Percentiles rank a stretch among this genome's conserved stretches.
phyloP scores from a whole-genome alignment of 306 rosid species.

The Adenanthera pavonina region DNA sequence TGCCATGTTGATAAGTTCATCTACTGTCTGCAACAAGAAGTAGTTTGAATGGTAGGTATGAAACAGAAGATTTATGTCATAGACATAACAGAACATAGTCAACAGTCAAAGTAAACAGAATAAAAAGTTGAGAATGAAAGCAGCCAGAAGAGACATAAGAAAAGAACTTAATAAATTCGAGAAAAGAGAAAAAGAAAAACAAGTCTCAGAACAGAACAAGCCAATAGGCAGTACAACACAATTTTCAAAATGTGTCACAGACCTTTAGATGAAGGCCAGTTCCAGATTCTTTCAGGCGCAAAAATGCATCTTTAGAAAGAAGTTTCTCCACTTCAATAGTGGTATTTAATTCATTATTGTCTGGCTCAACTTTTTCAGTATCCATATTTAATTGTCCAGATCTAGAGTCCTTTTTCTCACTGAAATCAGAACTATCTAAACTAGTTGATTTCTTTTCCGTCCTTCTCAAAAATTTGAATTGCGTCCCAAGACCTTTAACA shows the following conservation, averaged over 20 bases:
- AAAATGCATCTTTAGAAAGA: conserved; percentile 68
- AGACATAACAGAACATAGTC: not conserved
- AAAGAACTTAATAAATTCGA: not conserved
- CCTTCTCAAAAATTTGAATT: conserved; percentile 80
- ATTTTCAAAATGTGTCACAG: conserved; percentile 32
- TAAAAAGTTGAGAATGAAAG: not conserved
- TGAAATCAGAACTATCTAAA: conserved; percentile 35
- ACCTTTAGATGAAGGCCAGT: conserved; percentile 92
- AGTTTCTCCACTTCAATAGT: conserved; percentile 60
- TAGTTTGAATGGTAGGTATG: conserved; percentile 35
- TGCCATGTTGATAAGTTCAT: conserved; percentile 75
- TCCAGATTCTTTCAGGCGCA: conserved; percentile 76
- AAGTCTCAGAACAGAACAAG: too few species aligned
- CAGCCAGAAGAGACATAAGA: not conserved
- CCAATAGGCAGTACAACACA: not conserved
- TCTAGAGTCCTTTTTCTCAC: conserved; percentile 52
- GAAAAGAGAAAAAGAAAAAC: too few species aligned
- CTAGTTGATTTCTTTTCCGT: conserved; percentile 66
- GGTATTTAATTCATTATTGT: conserved; percentile 48
- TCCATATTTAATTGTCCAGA: conserved; percentile 24
- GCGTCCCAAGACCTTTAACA: conserved; percentile 87
- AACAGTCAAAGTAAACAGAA: not conserved
- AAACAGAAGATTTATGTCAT: conserved; percentile 1
- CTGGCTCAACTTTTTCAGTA: conserved; percentile 47
- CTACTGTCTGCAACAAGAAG: conserved; percentile 66